Evolutionary conservation across 1,284 basidiomycete genomes (phyloP), one percentile per base, ranked within the genome.

Genomic region (Pseudozyma tsukubaensis): DNA sequence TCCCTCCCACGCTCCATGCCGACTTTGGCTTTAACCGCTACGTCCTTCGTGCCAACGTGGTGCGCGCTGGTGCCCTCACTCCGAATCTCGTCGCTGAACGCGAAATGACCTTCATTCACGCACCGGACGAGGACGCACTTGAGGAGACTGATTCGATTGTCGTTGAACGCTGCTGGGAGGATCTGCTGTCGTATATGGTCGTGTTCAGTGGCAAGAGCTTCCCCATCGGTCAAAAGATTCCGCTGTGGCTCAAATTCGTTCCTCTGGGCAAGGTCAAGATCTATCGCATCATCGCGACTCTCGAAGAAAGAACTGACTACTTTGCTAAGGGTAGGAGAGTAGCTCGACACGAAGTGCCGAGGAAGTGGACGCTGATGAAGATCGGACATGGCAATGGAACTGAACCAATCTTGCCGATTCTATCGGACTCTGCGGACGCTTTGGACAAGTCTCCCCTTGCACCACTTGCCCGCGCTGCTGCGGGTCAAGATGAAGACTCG

Each of bases 141-240:
- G 93, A 95, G 79, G 92, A 92, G 70, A 89, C 87, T 4, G 93
- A 93, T 80, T 87, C 91, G 76, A 91, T 98, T 66, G 89, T 94
- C 51, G 90, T 98, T 13, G 92, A 97, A 83, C 87, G 94, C 24
- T 90, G 92, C 77, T 99, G 95, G 95, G 95, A 97, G 67, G 89
- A 91, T 64, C 92, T 97, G 83, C 87, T 98, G 81, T 91, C 93
- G 74, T 94, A 93, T 78, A 78, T 86, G 69, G 91, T 98, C 60
- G 89, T 91, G 1, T 86, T 97, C 29, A 89, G 90, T 35, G 93
- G 92, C 13, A 90, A 92, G 52, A 70, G 67, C 36, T 78, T 78
- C 50, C 61, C 75, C 8, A 89, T 98, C 50, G 94, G 94, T 18
- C 91, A 93, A 19, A 88, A 88, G 14, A 89, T 98, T 37, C 93